Evolutionary conservation across 2,329 filamentous ascomycete species (phyloP), one percentile per base, ranked within the genome.

Genomic region (Hymenoscyphus albidus): DNA sequence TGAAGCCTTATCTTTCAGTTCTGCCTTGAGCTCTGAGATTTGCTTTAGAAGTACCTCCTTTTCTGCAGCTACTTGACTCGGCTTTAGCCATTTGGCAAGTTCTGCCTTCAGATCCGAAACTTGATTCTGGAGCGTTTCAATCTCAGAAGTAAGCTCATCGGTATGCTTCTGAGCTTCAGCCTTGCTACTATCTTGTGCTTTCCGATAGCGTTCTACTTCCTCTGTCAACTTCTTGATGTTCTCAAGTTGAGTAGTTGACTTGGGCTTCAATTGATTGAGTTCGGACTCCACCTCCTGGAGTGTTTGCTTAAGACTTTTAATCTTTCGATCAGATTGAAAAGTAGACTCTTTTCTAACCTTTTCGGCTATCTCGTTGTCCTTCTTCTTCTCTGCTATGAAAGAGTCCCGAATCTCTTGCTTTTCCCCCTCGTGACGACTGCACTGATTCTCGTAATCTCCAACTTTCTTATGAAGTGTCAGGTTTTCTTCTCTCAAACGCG

Each of bases 361-460:
- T 38, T 67, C 67, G 7, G 67, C 66, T 54, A 69, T 55, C 27
- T 70, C 65, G 4, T 38, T 27, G 27, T 66, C 58, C 42, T 62
- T 58, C 54, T 59, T 44, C 12, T 69, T 67, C 14, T 74, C 64
- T 6, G 70, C 62, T 42, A 74, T 70, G 14, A 66, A 62, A 10
- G 32, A 42, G 27, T 57, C 63, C 2, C 65, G 22, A 39, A 62
- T 67, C 10, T 71, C 70, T 40, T 75, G 70, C 10, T 72, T 67
- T 6, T 73, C 70, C 39, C 71, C 65, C 22, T 73, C 66, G 18
- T 76, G 63, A 12, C 64, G 66, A 22, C 71, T 68, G 44, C 77
- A 67, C 18, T 70, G n/a, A 63, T 58, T n/a, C 70, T 62, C 16
- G 64, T 60, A 42, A 39, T 55, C 32, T 18, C 32, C 1, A 67